Conservation (phyloP, 257 asterid species). For the Thymus mandschuricus region DNA sequence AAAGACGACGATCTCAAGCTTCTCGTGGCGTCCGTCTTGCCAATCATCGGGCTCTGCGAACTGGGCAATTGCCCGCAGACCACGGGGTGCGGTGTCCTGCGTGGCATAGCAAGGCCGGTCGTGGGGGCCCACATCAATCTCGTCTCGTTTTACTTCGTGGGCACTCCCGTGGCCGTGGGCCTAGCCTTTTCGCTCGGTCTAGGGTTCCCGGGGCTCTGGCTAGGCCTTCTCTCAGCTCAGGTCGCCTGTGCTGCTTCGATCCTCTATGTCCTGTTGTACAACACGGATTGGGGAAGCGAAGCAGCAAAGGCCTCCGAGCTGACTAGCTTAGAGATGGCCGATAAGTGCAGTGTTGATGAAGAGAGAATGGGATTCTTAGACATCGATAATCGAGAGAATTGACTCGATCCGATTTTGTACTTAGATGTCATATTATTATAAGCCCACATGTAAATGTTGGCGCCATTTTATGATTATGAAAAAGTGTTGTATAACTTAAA, state of each 20-base stretch:
- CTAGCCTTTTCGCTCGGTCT: slow-evolving; percentile 66
- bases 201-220: slow-evolving; percentile 85
- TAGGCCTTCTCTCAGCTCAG: slow-evolving; percentile 82
- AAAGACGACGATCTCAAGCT: slow-evolving; percentile 61
- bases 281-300: slow-evolving; percentile 79
- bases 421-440: too few species aligned
- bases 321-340: slow-evolving; percentile 51
- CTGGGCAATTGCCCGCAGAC: slow-evolving; percentile 95
- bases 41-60: slow-evolving; percentile 77
- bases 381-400: slow-evolving; percentile 31
- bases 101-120: slow-evolving; percentile 77
- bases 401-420: not conserved
- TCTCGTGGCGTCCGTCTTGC: slow-evolving; percentile 72
- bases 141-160: slow-evolving; percentile 76
- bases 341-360: slow-evolving; percentile 31
- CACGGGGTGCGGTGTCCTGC: slow-evolving; percentile 87
- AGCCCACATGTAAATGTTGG: not conserved
- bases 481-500: too few species aligned
- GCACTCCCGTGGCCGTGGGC: slow-evolving; percentile 83
- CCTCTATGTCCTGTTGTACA: slow-evolving; percentile 51
- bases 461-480: not conserved
- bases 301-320: slow-evolving; percentile 51
- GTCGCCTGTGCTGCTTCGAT: slow-evolving; percentile 75
- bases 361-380: slow-evolving; percentile 48
- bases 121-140: slow-evolving; percentile 85